These are phyloP conservation scores for Otatea glauca DNA, from an alignment of 176 grass and related monocot species.

Conservation along the genomic window DNA sequence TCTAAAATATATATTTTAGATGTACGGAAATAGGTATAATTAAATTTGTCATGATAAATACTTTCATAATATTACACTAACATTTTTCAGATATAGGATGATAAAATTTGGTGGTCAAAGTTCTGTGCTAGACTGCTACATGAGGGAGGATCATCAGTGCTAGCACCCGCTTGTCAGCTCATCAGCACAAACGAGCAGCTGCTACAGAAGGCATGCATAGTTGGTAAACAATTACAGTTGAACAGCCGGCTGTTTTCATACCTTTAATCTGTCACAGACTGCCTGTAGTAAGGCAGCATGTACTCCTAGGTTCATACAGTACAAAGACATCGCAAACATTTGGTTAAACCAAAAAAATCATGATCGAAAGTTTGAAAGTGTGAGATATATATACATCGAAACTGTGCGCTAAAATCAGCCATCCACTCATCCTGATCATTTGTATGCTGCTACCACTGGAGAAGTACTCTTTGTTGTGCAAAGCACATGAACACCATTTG, in stretches of 20 bases:
- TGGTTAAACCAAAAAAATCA: neutral
- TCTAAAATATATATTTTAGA: no score
- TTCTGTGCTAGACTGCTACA: neutral
- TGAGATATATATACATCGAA: neutral
- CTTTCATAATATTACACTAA: no score
- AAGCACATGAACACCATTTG: conserved; percentile 38
- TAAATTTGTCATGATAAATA: neutral
- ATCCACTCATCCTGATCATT: conserved; percentile 2
- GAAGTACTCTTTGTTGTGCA: neutral
- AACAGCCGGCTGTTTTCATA: no score
- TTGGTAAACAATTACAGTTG: neutral
- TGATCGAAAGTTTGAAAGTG: neutral
- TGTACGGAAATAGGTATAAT: neutral
- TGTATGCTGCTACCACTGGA: neutral
- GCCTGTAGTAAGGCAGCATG: neutral
- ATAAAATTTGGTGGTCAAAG: neutral
- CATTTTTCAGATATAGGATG: neutral
- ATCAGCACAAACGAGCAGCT: no score
- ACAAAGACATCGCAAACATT: neutral
- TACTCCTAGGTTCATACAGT: neutral
- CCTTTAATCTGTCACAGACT: neutral
- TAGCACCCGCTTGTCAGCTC: no score
- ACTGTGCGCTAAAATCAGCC: neutral
- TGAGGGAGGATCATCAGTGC: neutral
- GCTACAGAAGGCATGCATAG: conserved; percentile 21